Evolutionary conservation across 805 yeast genomes (phyloP).

Genomic region (Sugiyamaella boreocaroliniensis): DNA sequence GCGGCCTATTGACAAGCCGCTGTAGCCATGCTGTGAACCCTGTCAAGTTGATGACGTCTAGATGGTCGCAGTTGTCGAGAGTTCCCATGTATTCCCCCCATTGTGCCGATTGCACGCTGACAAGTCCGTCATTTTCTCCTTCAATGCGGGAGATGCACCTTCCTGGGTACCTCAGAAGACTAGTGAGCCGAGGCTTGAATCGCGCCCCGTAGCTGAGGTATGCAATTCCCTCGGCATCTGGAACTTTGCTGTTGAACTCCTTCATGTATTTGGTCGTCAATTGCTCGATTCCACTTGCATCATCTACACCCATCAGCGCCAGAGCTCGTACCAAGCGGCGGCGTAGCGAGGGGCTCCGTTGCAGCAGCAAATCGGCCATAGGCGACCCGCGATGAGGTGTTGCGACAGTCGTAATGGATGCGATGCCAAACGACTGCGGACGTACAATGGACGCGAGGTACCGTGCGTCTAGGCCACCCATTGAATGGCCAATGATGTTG

Average conservation of each 20-base stretch:
- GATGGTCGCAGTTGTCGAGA: constrained; percentile 69
- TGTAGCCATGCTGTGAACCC: constrained; percentile 25
- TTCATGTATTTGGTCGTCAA: constrained; percentile 51
- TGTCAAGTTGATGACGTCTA: constrained; percentile 74
- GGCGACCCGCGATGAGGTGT: constrained; percentile 88
- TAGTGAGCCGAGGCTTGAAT: constrained; percentile 56
- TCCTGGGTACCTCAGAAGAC: constrained; percentile 60
- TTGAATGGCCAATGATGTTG: constrained; percentile 80
- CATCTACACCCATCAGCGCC: constrained; percentile 23
- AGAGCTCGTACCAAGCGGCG: neutral
- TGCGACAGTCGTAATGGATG: constrained; percentile 73
- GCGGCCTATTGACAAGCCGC: constrained; percentile 14
- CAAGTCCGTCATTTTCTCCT: constrained; percentile 79
- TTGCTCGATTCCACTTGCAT: constrained; percentile 46
- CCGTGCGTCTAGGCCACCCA: constrained; percentile 90
- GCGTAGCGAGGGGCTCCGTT: constrained; percentile 16
- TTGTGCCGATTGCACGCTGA: constrained; percentile 64
- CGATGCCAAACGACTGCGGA: constrained; percentile 47
- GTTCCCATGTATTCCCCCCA: constrained; percentile 88
- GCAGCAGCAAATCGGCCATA: constrained; percentile 63
- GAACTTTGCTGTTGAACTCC: constrained; percentile 47
- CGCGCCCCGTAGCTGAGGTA: constrained; percentile 83
- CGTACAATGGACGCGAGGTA: constrained; percentile 57
- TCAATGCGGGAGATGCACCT: constrained; percentile 43
- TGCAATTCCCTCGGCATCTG: constrained; percentile 53